These are phyloP conservation scores for Tetrahymena malaccensis DNA, from an alignment of 73 alveolate genomes.

Conservation along the genomic window DNA sequence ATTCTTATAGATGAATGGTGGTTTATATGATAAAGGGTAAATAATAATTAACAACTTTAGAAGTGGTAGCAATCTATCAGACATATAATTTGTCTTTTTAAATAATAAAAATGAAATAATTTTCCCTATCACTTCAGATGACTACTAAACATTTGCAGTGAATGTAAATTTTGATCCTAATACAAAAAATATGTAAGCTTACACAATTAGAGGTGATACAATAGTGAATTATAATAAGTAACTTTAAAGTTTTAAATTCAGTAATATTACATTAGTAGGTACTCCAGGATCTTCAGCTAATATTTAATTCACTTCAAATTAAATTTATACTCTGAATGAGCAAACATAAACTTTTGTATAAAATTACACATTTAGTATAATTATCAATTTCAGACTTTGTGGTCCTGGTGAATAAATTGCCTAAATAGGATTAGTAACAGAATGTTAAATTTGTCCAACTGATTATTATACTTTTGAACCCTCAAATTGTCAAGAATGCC, in stretches of 20 bases:
- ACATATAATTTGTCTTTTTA: background rate
- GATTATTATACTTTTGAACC: background rate
- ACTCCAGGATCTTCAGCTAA: background rate
- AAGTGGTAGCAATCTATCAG: background rate
- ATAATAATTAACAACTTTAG: background rate
- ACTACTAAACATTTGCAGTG: background rate
- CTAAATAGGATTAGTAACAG: background rate
- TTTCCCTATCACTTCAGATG: background rate
- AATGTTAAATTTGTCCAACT: constrained; percentile 7
- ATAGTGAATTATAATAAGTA: background rate
- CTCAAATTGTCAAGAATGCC: constrained; percentile 11
- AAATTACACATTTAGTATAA: background rate
- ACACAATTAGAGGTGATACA: background rate
- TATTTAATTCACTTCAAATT: background rate
- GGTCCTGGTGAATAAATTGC: background rate
- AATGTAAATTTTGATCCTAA: background rate
- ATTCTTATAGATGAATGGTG: background rate
- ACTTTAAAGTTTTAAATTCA: background rate
- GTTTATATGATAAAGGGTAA: background rate
- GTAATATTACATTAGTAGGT: background rate
- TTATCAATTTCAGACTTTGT: background rate
- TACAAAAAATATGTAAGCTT: background rate
- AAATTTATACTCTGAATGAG: background rate
- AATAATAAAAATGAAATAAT: background rate
- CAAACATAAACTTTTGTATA: background rate